These are phyloP conservation scores for Hevea brasiliensis DNA, from an alignment of 345 rosid species.

Conservation along the genomic window DNA sequence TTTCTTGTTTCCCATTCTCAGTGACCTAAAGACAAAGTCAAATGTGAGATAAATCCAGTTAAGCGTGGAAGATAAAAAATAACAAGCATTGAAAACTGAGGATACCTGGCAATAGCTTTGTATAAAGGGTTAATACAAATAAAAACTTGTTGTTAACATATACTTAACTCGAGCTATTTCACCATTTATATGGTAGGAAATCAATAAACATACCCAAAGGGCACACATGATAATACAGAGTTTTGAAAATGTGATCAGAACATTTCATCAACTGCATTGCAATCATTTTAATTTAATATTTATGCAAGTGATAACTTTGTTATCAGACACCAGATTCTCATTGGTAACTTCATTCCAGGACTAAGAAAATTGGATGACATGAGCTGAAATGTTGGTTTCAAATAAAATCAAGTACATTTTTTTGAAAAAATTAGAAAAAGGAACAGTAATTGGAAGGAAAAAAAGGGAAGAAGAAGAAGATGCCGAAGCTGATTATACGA, in stretches of 20 bases:
- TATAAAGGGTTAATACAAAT: neutral
- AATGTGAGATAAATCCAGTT: neutral
- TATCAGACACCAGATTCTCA: too few relatives aligned
- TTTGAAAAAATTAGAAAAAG: too few relatives aligned
- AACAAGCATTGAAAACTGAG: neutral
- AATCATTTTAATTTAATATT: too few relatives aligned
- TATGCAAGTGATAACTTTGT: too few relatives aligned
- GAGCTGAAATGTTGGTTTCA: neutral
- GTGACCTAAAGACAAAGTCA: conserved; percentile 55
- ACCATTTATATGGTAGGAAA: neutral
- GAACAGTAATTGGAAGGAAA: neutral
- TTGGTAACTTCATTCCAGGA: too few relatives aligned
- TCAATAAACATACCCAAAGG: neutral
- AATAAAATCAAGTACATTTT: too few relatives aligned
- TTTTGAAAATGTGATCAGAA: neutral
- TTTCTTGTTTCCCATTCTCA: conserved; percentile 86
- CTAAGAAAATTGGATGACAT: neutral
- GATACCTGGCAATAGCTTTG: neutral
- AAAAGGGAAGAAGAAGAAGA: too few relatives aligned
- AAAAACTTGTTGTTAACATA: neutral
- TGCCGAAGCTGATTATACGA: too few relatives aligned
- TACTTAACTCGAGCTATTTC: neutral
- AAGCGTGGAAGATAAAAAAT: neutral
- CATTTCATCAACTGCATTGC: too few relatives aligned
- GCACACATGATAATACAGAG: neutral